A percentile compares a stretch with the other conserved stretches of the same genome.
phyloP scores from a whole-genome alignment of 305 asterid genomes.

The Fraxinus latifolia region DNA sequence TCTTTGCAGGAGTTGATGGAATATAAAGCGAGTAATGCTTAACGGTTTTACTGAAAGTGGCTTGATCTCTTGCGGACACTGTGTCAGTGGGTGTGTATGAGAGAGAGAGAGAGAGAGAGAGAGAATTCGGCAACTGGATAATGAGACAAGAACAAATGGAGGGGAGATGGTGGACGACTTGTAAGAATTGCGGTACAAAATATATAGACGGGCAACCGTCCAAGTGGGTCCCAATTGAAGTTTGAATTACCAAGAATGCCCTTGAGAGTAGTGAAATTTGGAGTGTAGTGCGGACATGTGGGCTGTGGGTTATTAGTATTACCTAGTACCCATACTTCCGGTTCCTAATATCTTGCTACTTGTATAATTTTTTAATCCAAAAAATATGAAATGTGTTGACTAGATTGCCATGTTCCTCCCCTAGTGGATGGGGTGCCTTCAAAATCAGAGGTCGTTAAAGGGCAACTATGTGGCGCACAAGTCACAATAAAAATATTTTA shows the following conservation, averaged over 20 bases:
- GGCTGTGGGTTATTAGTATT: not conserved
- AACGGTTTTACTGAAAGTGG: constrained; percentile 34
- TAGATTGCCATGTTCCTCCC: not conserved
- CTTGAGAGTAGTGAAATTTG: not conserved
- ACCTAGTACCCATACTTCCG: not conserved
- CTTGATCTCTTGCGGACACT: constrained; percentile 5
- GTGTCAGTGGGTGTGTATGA: constrained; percentile 24
- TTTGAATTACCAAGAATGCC: not conserved
- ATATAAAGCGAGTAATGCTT: constrained; percentile 8
- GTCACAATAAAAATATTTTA: no score
- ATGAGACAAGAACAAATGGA: constrained; percentile 27
- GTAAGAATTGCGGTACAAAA: not conserved
- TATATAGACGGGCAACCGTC: constrained; percentile 4
- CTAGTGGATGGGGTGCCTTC: not conserved
- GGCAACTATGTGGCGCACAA: not conserved
- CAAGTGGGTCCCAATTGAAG: not conserved
- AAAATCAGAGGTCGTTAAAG: not conserved
- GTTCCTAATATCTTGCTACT: not conserved
- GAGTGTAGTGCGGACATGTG: not conserved
- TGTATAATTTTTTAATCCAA: not conserved
- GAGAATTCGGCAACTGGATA: constrained; percentile 12
- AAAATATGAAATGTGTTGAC: not conserved
- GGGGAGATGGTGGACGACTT: constrained; percentile 11
- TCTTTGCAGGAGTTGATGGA: not conserved
- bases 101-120: constrained; percentile 11